These are phyloP conservation scores for Trichosporon coremiiforme DNA, from an alignment of 1,284 basidiomycete genomes.

Conservation along the genomic window DNA sequence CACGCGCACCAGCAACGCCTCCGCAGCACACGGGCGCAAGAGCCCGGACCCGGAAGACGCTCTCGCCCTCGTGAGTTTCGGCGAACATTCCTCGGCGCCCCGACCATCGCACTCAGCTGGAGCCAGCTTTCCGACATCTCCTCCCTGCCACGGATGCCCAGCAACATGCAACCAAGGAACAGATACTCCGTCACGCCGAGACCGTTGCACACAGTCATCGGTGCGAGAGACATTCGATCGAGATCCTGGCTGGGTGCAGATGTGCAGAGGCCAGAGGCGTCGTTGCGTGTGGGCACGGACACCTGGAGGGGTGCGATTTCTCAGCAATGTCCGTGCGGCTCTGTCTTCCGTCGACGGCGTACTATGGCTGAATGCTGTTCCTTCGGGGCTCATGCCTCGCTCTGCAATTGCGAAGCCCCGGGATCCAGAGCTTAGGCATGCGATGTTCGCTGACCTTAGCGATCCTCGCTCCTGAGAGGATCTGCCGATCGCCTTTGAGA, in stretches of 20 bases:
- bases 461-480: constrained; percentile 1
- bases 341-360: background rate
- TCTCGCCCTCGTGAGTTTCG: background rate
- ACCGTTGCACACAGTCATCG: background rate
- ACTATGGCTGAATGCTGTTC: background rate
- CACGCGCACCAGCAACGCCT: background rate
- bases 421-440: no score
- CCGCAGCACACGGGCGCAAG: constrained; percentile 1
- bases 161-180: no score
- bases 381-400: background rate
- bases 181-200: no score
- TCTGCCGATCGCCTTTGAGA: background rate
- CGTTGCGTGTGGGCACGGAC: background rate
- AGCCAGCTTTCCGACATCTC: no score
- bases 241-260: background rate
- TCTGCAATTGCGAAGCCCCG: background rate
- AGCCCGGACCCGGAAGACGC: background rate
- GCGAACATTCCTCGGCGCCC: background rate
- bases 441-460: background rate
- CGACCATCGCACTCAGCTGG: no score
- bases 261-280: background rate
- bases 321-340: background rate
- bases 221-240: background rate
- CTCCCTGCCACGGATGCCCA: no score
- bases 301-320: background rate